phyloP scores from a whole-genome alignment of 306 rosid genomes.

The Quercus variabilis region DNA sequence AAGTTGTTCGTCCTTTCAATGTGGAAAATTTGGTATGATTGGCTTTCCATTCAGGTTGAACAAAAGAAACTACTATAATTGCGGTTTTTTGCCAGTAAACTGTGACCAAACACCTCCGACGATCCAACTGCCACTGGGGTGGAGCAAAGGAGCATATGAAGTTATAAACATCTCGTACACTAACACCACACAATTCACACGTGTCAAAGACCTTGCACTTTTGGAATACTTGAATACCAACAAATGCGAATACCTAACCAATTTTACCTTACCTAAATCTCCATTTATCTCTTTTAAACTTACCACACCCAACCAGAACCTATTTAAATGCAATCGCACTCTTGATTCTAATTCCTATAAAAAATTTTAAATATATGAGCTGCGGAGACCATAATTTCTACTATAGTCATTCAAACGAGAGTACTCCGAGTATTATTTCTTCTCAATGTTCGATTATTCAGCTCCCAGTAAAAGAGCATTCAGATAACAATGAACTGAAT shows the following conservation, averaged over 20 bases:
- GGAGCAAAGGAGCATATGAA: slow-evolving; percentile 8
- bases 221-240: too few species aligned
- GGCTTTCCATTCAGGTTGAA: slow-evolving; percentile 27
- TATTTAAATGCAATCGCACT: slow-evolving; percentile 19
- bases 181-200: not conserved
- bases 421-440: not conserved
- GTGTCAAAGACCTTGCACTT: too few species aligned
- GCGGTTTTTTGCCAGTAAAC: slow-evolving; percentile 34
- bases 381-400: not conserved
- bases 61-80: not conserved
- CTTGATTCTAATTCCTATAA: not conserved
- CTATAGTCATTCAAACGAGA: not conserved
- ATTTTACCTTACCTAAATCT: slow-evolving; percentile 21
- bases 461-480: slow-evolving; percentile 30
- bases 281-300: not conserved
- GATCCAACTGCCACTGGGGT: slow-evolving; percentile 4
- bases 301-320: fast-evolving
- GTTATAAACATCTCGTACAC: not conserved
- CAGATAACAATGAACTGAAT: not conserved
- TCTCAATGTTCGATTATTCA: slow-evolving; percentile 10
- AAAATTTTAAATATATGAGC: not conserved
- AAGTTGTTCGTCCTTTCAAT: slow-evolving; percentile 18
- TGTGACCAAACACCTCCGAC: not conserved
- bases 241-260: too few species aligned
- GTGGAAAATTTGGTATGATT: slow-evolving; percentile 31